Evolutionary conservation across 345 rosid genomes (phyloP).

Genomic region (Hevea brasiliensis): DNA sequence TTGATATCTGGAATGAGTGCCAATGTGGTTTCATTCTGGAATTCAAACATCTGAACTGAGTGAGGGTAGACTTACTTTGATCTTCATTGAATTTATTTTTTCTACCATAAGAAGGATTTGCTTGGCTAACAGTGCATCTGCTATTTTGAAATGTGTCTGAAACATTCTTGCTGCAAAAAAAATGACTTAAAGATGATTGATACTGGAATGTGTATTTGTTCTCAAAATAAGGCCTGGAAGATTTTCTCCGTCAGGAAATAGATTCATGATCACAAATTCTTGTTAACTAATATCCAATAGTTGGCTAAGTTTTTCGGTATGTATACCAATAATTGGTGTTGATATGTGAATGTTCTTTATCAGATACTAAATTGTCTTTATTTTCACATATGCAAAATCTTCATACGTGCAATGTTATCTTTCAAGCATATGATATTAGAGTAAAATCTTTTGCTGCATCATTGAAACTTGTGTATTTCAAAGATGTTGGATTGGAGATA

Average conservation of each 20-base stretch:
- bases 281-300: background rate
- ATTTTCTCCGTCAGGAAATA: background rate
- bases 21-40: background rate
- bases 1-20: background rate
- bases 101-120: background rate
- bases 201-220: background rate
- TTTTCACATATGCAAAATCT: background rate
- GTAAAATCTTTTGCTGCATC: background rate
- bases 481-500: background rate
- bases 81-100: no score
- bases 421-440: background rate
- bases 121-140: background rate
- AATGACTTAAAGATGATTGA: background rate
- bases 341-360: background rate
- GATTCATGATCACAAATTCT: background rate
- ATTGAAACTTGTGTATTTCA: background rate
- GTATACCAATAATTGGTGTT: background rate
- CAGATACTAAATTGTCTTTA: background rate
- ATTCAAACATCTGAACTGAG: background rate
- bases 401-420: background rate
- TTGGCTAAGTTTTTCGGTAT: no score
- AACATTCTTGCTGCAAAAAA: background rate
- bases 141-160: background rate
- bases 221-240: background rate
- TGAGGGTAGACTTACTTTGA: no score